Base-by-base conservation (phyloP, 495 filamentous ascomycete genomes). In the Stereocaulon alpinum region DNA sequence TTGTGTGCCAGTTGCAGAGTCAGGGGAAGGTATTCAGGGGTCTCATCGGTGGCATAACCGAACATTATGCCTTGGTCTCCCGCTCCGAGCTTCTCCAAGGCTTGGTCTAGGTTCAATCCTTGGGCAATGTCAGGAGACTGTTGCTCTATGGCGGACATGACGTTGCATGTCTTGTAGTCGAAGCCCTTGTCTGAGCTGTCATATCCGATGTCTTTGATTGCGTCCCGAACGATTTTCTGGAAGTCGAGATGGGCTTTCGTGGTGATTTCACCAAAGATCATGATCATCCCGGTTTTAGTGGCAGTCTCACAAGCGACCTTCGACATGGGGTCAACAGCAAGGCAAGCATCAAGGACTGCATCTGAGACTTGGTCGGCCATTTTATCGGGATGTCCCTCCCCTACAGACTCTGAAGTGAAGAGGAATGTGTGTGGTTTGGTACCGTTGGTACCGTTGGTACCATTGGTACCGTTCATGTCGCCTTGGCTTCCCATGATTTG, bases 41-140 rank as follows among this genome's bases (percentile, higher is more conserved):
- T 97, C 82, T 98, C 93, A 68, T 98, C 92, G 72, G 93, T 95
- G 70, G 93, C 93, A 85, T 98, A 98, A 66, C 93, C 93, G 76
- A 98, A 98, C 93, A 98, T 98, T 81, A 98, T 96, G 80, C 93
- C 93, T 80, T 98, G 93, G 78, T 98, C 93, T 87, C 93, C 93
- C 59, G 93, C 93, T 77, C 93, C 93, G 63, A 98, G 84, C 77
- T 95, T 86, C 84, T 98, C 93, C 61, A 98, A 85, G 64, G 88
- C 90, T 77, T 96, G 80, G 55, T 98, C 93, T 70, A 93, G 92
- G 77, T 96, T 88, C 30, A 98, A 86, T 80, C 93, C 93, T 76
- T 96, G 92, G 66, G 93, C 93, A 67, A 98, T 98, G 79, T 98
- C 93, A 63, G 92, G 88, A 59, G 92, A 96, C 77, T 98, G 93